These are phyloP conservation scores for Penicillium nordicum DNA, from an alignment of 2,329 filamentous ascomycete genomes.

Conservation along the genomic window DNA sequence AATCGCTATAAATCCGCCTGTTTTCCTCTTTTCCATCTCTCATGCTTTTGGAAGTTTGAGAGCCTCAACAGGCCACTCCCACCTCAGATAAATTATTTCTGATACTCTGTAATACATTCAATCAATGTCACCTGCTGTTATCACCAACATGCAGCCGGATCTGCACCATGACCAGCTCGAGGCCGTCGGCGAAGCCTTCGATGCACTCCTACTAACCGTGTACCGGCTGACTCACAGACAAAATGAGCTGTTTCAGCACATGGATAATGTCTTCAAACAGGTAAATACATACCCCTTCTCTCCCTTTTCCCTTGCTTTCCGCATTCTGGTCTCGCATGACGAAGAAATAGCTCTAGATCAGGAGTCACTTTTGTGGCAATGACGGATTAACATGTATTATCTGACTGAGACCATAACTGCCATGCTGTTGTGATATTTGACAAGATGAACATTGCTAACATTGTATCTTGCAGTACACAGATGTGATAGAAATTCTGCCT, in stretches of 20 bases:
- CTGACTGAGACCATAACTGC: conserved; percentile 43
- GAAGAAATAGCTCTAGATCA: conserved; percentile 75
- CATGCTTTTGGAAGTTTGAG: conserved; percentile 20
- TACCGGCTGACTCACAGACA: conserved; percentile 40
- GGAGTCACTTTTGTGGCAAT: conserved; percentile 60
- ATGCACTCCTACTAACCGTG: conserved; percentile 42
- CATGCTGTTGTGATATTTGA: conserved; percentile 15
- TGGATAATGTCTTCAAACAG: conserved; percentile 41
- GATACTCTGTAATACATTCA: conserved; percentile 22
- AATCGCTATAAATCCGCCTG: conserved; percentile 20
- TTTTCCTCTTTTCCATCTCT: conserved; percentile 12
- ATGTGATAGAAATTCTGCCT: conserved; percentile 19
- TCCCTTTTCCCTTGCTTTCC: background rate
- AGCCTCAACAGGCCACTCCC: conserved; percentile 27
- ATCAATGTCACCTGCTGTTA: conserved; percentile 31
- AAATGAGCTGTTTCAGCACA: conserved; percentile 36
- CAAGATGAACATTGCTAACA: conserved; percentile 27
- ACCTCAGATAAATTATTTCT: conserved; percentile 19
- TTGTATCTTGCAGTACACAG: conserved; percentile 17
- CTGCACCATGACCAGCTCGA: conserved; percentile 31
- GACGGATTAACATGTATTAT: conserved; percentile 62
- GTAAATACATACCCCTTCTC: conserved; percentile 27
- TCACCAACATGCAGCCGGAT: conserved; percentile 31
- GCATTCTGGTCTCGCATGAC: conserved; percentile 42
- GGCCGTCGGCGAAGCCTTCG: conserved; percentile 39